Percentiles rank a stretch among this genome's conserved stretches.
Conservation (phyloP, 345 rosid genomes). For the Erucastrum elatum region DNA sequence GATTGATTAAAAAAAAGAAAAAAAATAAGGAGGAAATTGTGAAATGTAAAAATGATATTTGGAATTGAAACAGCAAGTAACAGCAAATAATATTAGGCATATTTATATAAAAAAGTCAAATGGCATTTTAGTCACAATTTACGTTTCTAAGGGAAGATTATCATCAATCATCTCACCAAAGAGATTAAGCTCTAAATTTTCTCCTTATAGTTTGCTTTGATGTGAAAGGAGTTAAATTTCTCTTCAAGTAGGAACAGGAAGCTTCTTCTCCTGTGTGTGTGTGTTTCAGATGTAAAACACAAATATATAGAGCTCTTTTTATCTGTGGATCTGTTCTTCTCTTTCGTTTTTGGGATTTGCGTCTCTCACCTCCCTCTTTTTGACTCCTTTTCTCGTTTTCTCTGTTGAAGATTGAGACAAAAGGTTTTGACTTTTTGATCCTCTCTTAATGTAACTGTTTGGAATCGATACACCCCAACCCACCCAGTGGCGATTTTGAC, state of each 20-base stretch:
- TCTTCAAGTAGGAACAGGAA: slow-evolving; percentile 10
- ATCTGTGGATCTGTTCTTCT: slow-evolving; percentile 30
- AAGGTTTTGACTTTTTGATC: slow-evolving; percentile 36
- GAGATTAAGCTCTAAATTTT: slow-evolving; percentile 10
- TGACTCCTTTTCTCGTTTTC: neutral
- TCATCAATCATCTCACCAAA: neutral
- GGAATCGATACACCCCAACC: neutral
- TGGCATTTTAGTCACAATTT: slow-evolving; percentile 25
- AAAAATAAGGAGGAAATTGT: too few species aligned
- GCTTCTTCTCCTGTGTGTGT: neutral
- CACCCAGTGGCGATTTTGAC: slow-evolving; percentile 24
- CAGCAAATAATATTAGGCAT: slow-evolving; percentile 36
- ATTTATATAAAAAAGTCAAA: slow-evolving; percentile 29
- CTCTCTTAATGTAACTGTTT: neutral
- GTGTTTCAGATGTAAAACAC: neutral
- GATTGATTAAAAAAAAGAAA: slow-evolving; percentile 7
- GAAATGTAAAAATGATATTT: slow-evolving; percentile 4
- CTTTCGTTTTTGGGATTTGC: slow-evolving; percentile 24
- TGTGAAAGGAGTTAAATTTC: slow-evolving; percentile 19
- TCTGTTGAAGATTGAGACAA: slow-evolving; percentile 28
- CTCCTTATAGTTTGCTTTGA: neutral
- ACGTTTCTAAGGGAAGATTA: slow-evolving; percentile 4
- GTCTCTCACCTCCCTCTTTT: neutral
- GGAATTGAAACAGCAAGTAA: slow-evolving; percentile 39
- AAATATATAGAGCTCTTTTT: neutral